phyloP scores from a whole-genome alignment of 306 rosid genomes.

The Pterocarpus santalinus region DNA sequence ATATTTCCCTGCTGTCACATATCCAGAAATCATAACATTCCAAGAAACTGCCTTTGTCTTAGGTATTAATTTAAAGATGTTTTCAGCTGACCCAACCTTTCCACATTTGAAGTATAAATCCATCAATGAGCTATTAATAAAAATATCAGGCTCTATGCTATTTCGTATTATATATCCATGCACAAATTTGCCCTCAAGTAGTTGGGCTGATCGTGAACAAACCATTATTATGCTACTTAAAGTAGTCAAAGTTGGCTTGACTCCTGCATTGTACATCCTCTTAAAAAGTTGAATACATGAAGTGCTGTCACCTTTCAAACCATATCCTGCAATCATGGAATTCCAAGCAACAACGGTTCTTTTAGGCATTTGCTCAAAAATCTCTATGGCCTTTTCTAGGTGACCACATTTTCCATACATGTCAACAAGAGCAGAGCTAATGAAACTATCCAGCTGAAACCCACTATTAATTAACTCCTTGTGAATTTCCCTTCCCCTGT shows the following conservation, averaged over 20 bases:
- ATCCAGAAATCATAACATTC: slow-evolving; percentile 88
- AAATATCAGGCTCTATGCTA: slow-evolving; percentile 62
- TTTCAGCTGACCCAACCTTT: slow-evolving; percentile 63
- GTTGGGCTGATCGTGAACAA: slow-evolving; percentile 64
- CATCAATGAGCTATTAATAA: slow-evolving; percentile 63
- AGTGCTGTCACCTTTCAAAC: slow-evolving; percentile 70
- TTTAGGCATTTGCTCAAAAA: slow-evolving; percentile 71
- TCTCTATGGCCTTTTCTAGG: slow-evolving; percentile 67
- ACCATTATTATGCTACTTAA: slow-evolving; percentile 71
- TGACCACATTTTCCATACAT: slow-evolving; percentile 90
- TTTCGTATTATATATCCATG: slow-evolving; percentile 74
- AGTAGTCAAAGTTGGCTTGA: slow-evolving; percentile 70
- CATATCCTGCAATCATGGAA: slow-evolving; percentile 71
- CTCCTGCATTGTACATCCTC: slow-evolving; percentile 71
- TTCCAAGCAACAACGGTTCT: slow-evolving; percentile 84
- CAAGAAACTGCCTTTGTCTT: slow-evolving; percentile 63
- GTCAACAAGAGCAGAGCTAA: slow-evolving; percentile 78
- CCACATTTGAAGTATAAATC: slow-evolving; percentile 86
- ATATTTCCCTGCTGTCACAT: slow-evolving; percentile 63
- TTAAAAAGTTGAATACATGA: slow-evolving; percentile 70
- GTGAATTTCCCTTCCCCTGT: slow-evolving; percentile 74
- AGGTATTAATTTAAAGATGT: slow-evolving; percentile 58
- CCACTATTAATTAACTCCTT: slow-evolving; percentile 56
- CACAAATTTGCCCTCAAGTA: slow-evolving; percentile 66
- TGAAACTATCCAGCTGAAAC: slow-evolving; percentile 54